A percentile compares a stretch with the other conserved stretches of the same genome.
phyloP scores from a whole-genome alignment of 2,329 filamentous ascomycete genomes.

The Anthostomella pinea region DNA sequence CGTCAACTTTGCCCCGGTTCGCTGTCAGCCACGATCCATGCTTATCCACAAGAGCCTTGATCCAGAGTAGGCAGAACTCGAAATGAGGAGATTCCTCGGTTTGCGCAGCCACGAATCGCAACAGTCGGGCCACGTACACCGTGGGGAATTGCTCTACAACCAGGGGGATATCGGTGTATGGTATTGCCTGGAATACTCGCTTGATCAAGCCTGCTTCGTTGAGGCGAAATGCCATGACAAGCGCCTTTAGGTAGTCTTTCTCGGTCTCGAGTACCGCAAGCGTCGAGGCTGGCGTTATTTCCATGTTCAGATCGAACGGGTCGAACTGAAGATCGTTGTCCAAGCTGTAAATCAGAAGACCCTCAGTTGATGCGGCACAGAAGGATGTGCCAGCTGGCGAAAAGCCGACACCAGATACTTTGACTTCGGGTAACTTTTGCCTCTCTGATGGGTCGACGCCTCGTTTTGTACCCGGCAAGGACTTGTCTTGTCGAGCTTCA shows the following conservation, averaged over 20 bases:
- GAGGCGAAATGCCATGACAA: constrained; percentile 96
- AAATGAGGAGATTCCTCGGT: constrained; percentile 89
- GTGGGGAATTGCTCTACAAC: constrained; percentile 76
- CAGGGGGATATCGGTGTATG: constrained; percentile 69
- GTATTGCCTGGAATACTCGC: constrained; percentile 81
- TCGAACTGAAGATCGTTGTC: constrained; percentile 85
- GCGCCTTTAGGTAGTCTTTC: constrained; percentile 81
- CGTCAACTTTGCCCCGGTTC: constrained; percentile 73
- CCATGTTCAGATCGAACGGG: constrained; percentile 92
- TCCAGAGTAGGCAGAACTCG: constrained; percentile 93
- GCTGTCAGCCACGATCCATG: constrained; percentile 86
- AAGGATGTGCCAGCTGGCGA: constrained; percentile 86
- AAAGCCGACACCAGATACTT: constrained; percentile 81
- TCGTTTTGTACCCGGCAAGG: constrained; percentile 80
- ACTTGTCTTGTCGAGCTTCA: constrained; percentile 76
- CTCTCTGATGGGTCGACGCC: constrained; percentile 78
- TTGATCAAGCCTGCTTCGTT: constrained; percentile 82
- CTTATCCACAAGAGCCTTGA: constrained; percentile 74
- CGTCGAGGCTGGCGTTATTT: constrained; percentile 84
- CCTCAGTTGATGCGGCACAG: constrained; percentile 93
- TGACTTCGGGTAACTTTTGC: constrained; percentile 74
- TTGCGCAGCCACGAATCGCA: constrained; percentile 84
- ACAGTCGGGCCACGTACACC: constrained; percentile 80
- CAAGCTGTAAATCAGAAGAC: constrained; percentile 87
- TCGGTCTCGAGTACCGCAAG: constrained; percentile 65